Evolutionary conservation across 2,329 filamentous ascomycete species (phyloP), one percentile per base, ranked within the genome.

Genomic region (Aschersonia sp.): DNA sequence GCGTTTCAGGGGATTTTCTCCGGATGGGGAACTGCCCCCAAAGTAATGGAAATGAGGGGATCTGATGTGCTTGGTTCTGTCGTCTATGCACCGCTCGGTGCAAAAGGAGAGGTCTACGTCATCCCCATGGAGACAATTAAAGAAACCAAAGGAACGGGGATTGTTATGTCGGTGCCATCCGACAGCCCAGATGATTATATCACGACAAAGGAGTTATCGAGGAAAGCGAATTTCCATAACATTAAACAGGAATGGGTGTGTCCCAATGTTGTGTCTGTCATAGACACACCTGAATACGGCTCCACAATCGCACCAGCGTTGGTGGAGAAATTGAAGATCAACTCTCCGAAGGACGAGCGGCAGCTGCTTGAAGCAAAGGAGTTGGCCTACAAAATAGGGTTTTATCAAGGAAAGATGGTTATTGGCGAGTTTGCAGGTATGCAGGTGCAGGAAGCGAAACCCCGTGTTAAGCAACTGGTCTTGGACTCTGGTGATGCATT

Each of bases 171-270:
- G 41, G 92, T 98, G 11, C 92, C 92, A 22, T 95, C 88, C 2
- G 92, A 98, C 69, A 94, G 86, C 49, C 66, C 92, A 1, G 92
- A 98, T 61, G 92, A 98, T 62, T 98, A 83, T 64, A 88, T 88
- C 43, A 98, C 88, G 31, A 75, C 90, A 41, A 76, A 78, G 43
- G 92, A 98, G 53, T 76, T 98, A 50, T 79, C 80, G 40, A 97
- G 97, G 75, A 98, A 98, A 72, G 78, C 90, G 1, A 89, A 94
- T 6, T 97, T 87, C 71, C 95, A 98, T 65, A 84, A 84, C 46
- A 97, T 98, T 62, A 77, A 95, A 70, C 92, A 94, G 68, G 88
- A 95, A 63, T 98, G 92, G 92, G 88, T 85, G 4, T 85, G 94
- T 60, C 72, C 90, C 47, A 87, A 95, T 53, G 89, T 95, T 48